These are phyloP conservation scores for Pulicaria dysenterica DNA, from an alignment of 129 eudicot genomes.

Conservation along the genomic window DNA sequence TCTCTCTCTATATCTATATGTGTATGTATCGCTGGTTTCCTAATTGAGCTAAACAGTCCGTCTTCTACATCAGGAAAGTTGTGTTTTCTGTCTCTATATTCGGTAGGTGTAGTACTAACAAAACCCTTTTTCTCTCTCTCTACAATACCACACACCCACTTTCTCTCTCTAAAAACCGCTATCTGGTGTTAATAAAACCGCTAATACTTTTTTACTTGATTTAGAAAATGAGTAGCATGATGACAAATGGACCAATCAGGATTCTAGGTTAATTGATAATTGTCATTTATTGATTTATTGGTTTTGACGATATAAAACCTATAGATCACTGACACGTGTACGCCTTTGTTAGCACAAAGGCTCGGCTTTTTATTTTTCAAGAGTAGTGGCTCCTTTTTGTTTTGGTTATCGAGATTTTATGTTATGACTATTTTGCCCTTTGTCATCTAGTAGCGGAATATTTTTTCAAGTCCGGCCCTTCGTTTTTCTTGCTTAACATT, in stretches of 20 bases:
- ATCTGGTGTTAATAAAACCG: conserved; percentile 21
- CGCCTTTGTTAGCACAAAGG: conserved; percentile 24
- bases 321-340: conserved; percentile 44
- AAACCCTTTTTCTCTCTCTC: conserved; percentile 24
- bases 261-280: not conserved
- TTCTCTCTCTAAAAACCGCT: conserved; percentile 25
- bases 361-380: conserved; percentile 34
- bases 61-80: conserved; percentile 46
- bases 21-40: conserved; percentile 28
- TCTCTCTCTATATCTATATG: conserved; percentile 17
- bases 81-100: conserved; percentile 23
- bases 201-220: conserved; percentile 24
- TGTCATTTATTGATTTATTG: not conserved
- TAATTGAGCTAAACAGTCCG: conserved; percentile 34
- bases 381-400: conserved; percentile 32
- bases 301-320: conserved; percentile 27
- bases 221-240: conserved; percentile 24
- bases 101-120: conserved; percentile 28
- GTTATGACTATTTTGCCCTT: conserved; percentile 29
- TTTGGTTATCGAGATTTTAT: conserved; percentile 33
- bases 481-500: not conserved
- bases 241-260: conserved; percentile 33
- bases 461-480: not conserved
- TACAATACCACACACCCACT: conserved; percentile 26
- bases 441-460: not conserved